A percentile compares a stretch with the other conserved stretches of the same genome.
These are phyloP conservation scores for Tagetes patula DNA, from an alignment of 129 eudicot species.

Conservation along the genomic window DNA sequence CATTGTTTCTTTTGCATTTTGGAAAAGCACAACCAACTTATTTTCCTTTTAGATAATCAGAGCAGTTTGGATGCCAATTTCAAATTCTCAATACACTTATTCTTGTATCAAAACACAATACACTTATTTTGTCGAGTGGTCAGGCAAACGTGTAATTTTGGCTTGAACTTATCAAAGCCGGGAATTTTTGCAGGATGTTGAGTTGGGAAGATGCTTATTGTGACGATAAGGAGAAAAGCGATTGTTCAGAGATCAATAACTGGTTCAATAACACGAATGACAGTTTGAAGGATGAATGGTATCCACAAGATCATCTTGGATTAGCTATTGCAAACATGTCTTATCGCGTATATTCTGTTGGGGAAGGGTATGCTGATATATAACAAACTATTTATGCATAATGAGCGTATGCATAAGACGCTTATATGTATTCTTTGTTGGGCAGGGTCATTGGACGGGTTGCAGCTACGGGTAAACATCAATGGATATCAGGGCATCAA, in stretches of 20 bases:
- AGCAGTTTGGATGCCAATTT: too few species aligned
- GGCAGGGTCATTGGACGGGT: slow-evolving; percentile 78
- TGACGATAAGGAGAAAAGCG: slow-evolving; percentile 34
- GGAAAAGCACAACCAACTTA: too few species aligned
- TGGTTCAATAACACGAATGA: slow-evolving; percentile 33
- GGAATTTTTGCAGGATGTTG: slow-evolving; percentile 53
- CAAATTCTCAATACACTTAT: too few species aligned
- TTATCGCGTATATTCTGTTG: slow-evolving; percentile 70
- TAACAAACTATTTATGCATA: background rate
- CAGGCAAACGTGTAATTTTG: background rate
- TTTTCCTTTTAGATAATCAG: too few species aligned
- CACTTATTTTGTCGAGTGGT: too few species aligned
- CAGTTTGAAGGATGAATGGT: slow-evolving; percentile 37
- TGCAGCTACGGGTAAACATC: slow-evolving; percentile 75
- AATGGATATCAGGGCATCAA: slow-evolving; percentile 62
- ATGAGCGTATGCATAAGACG: slow-evolving; percentile 4
- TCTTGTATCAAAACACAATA: background rate
- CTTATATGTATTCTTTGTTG: slow-evolving; percentile 18
- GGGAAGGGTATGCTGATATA: slow-evolving; percentile 71
- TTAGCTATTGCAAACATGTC: slow-evolving; percentile 87
- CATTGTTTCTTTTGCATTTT: too few species aligned
- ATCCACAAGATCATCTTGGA: slow-evolving; percentile 56
- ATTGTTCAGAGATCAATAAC: slow-evolving; percentile 38
- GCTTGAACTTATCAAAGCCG: background rate
- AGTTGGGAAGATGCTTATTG: slow-evolving; percentile 85